These are phyloP conservation scores for Kentomonas sorsogonicus DNA, from an alignment of 208 protist species.

Conservation along the genomic window DNA sequence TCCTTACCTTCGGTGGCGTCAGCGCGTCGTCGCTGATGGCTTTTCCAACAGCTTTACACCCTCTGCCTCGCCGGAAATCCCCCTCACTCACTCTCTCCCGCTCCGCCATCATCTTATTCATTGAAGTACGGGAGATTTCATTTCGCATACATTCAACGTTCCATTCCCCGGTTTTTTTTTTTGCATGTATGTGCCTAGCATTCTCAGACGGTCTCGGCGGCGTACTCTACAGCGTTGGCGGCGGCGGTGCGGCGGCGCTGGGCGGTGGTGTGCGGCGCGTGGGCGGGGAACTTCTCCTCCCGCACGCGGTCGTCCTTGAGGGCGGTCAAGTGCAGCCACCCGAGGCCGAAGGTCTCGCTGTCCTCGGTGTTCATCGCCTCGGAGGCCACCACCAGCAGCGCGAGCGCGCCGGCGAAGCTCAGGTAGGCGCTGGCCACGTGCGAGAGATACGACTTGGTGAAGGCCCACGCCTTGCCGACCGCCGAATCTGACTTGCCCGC, in stretches of 20 bases:
- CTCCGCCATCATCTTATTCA: too few species aligned
- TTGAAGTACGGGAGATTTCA: too few species aligned
- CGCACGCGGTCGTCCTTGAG: slow-evolving; percentile 59
- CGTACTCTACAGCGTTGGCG: slow-evolving; percentile 63
- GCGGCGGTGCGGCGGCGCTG: slow-evolving; percentile 66
- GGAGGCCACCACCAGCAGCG: slow-evolving; percentile 44
- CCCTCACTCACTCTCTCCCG: too few species aligned
- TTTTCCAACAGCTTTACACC: too few species aligned
- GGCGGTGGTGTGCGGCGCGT: slow-evolving; percentile 54
- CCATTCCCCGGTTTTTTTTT: slow-evolving; percentile 12
- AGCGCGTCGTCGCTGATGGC: too few species aligned
- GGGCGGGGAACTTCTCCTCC: slow-evolving; percentile 72
- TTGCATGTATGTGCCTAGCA: slow-evolving; percentile 7
- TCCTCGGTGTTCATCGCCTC: slow-evolving; percentile 54
- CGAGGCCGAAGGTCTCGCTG: slow-evolving; percentile 71
- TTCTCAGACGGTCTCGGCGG: slow-evolving; percentile 34
- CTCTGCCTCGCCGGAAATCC: too few species aligned
- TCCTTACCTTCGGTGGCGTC: too few species aligned
- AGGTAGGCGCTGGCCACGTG: slow-evolving; percentile 47
- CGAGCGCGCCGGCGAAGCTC: slow-evolving; percentile 41
- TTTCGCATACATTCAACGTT: not conserved
- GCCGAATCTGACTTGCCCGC: slow-evolving; percentile 16
- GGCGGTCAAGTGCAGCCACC: slow-evolving; percentile 56
- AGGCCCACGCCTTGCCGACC: slow-evolving; percentile 19
- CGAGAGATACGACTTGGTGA: slow-evolving; percentile 48